A percentile compares a stretch with the other conserved stretches of the same genome.
These are phyloP conservation scores for Aotearoamyces nothofagi DNA, from an alignment of 2,329 filamentous ascomycete genomes.

Conservation along the genomic window DNA sequence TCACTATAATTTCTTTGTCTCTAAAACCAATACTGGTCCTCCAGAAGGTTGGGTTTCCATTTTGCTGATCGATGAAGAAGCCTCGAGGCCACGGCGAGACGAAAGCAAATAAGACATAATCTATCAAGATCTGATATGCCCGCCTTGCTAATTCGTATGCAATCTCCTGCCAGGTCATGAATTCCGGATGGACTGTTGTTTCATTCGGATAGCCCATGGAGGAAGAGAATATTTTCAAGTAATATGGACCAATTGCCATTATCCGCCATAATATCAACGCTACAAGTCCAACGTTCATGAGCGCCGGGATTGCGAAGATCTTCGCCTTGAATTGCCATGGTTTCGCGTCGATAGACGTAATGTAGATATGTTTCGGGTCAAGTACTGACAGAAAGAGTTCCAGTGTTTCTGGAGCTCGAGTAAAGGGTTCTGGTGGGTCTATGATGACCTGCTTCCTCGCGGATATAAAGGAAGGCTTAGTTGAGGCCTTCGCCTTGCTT, in stretches of 20 bases:
- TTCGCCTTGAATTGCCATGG: conserved; percentile 60
- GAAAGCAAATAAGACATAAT: conserved; percentile 54
- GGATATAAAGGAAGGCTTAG: conserved; percentile 5
- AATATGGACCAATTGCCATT: conserved; percentile 55
- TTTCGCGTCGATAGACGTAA: conserved; percentile 67
- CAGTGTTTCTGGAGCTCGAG: conserved; percentile 45
- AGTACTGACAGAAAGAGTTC: conserved; percentile 51
- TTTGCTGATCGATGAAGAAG: conserved; percentile 46
- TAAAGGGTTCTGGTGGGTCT: conserved; percentile 49
- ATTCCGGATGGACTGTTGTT: conserved; percentile 44
- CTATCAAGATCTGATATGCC: conserved; percentile 51
- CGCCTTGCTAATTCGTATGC: conserved; percentile 33
- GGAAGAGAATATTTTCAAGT: conserved; percentile 28
- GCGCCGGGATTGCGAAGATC: conserved; percentile 65
- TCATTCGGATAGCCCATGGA: conserved; percentile 30
- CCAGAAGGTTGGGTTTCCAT: conserved; percentile 55
- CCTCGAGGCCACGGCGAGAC: conserved; percentile 61
- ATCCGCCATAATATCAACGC: conserved; percentile 52
- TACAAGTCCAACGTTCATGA: conserved; percentile 58
- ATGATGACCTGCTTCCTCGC: conserved; percentile 6
- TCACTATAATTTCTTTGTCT: conserved; percentile 67
- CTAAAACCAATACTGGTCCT: conserved; percentile 61
- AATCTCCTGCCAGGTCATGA: conserved; percentile 40
- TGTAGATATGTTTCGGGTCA: conserved; percentile 57
- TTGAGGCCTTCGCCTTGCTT: conserved; percentile 15